Evolutionary conservation across 441 rosid species (phyloP), one percentile per base, ranked within the genome.

Genomic region (Manihot esculenta): DNA sequence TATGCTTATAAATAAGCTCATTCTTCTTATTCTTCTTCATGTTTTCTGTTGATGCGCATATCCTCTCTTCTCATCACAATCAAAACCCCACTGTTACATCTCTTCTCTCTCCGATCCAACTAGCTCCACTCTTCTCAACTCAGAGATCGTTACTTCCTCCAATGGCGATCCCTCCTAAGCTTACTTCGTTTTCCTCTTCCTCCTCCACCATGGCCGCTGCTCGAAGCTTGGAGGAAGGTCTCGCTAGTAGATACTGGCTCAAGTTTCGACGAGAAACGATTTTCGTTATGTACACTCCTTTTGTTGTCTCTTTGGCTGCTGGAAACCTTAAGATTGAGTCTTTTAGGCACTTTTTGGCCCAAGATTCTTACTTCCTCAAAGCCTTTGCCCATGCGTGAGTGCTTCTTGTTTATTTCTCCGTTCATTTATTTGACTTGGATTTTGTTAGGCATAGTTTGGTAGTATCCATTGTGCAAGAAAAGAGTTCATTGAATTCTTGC

Each of bases 341-440:
- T n/a, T 95, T 93, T 78, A 80, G 94, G 72, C 87, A 87, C 70
- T 95, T 89, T 75, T 81, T 96, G 66, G 81, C 97, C 1, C 99
- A 96, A 72, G 98, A 91, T 72, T 84, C 70, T 69, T 81, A 84
- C 78, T 96, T 93, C 81, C 98, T 96, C 38, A 90, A 89, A 74
- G 88, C 98, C 68, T 91, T 90, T 64, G 84, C 88, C 68, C 89
- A 82, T 51, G 99, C 97, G 99, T 93, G 75, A 86, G 94, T 82
- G 7, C 9, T 38, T 38, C 42, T 38, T 38, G 0, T 38, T 38
- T n/a, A 55, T 44, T 10, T 72, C 65, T 44, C 23, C 23, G n/a
- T 23, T 30, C 18, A 5, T 65, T 24, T n/a, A 33, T 68, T 58
- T 13, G 38, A 7, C n/a, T 33, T 7, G 38, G 6, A 33, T 33